Percentiles rank a stretch among this genome's conserved stretches.
phyloP scores from a whole-genome alignment of 495 filamentous ascomycete species.

The Aspergillus leporis region DNA sequence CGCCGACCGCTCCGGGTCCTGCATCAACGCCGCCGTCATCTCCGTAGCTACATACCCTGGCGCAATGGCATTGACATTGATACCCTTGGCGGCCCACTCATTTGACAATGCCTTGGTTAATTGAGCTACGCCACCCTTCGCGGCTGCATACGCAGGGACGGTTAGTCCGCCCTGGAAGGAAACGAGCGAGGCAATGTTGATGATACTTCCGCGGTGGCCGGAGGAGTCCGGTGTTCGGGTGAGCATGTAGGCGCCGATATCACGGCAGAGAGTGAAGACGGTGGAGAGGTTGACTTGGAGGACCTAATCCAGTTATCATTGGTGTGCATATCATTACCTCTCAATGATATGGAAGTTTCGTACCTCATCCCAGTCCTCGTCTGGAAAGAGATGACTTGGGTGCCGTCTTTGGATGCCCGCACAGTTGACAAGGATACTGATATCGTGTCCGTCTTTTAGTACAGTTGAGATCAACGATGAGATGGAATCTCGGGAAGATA shows the following conservation, averaged over 20 bases:
- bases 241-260: constrained; percentile 80
- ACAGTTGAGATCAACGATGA: constrained; percentile 58
- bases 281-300: constrained; percentile 79
- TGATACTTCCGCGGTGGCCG: constrained; percentile 64
- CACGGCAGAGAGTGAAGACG: constrained; percentile 76
- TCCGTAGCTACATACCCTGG: constrained; percentile 79
- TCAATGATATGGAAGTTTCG: neutral
- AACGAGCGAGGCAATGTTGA: constrained; percentile 78
- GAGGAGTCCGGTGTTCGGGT: constrained; percentile 41
- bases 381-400: constrained; percentile 68
- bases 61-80: constrained; percentile 75
- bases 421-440: constrained; percentile 77
- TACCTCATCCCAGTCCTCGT: constrained; percentile 70
- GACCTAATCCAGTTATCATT: constrained; percentile 41
- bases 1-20: constrained; percentile 59
- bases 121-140: constrained; percentile 78
- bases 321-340: neutral
- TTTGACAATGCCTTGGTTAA: constrained; percentile 81
- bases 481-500: constrained; percentile 59
- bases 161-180: constrained; percentile 84
- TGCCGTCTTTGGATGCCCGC: constrained; percentile 83
- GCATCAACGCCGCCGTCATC: constrained; percentile 78
- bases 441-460: constrained; percentile 58
- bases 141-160: constrained; percentile 79
- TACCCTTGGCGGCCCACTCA: constrained; percentile 72